Conservation (phyloP, 257 asterid species). For the Anisodus acutangulus region DNA sequence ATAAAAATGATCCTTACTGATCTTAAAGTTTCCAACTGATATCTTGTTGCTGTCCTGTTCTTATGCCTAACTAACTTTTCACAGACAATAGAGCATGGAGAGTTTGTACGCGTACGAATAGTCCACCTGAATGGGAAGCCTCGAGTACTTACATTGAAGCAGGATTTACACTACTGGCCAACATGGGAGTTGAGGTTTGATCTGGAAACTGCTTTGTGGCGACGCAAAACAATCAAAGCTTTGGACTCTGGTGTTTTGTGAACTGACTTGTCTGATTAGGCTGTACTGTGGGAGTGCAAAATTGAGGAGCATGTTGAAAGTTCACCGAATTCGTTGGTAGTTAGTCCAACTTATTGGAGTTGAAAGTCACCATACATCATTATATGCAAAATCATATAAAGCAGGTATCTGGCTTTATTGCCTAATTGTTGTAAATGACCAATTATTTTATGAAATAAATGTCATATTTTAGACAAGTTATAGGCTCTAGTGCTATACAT, state of each 20-base stretch:
- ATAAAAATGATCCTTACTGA: not conserved
- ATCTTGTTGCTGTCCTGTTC: not conserved
- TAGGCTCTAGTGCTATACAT: not conserved
- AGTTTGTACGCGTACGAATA: constrained; percentile 83
- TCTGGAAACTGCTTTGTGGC: constrained; percentile 83
- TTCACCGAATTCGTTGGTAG: not conserved
- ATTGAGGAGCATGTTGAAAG: not conserved
- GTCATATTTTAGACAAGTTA: constrained; percentile 3
- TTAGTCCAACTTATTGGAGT: not conserved
- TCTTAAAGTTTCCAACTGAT: not conserved
- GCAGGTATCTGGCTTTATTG: constrained; percentile 20
- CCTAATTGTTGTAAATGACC: constrained; percentile 18
- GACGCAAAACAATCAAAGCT: constrained; percentile 71
- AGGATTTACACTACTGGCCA: constrained; percentile 99
- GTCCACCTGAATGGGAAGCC: constrained; percentile 95
- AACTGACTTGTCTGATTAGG: not conserved
- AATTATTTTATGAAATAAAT: not conserved
- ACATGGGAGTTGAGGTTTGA: constrained; percentile 93
- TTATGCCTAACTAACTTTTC: not conserved
- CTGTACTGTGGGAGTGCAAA: not conserved
- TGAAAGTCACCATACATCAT: not conserved
- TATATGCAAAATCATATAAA: constrained; percentile 16
- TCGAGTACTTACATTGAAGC: constrained; percentile 87
- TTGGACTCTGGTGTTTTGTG: constrained; percentile 35
- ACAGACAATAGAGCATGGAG: constrained; percentile 86